phyloP scores from a whole-genome alignment of 495 filamentous ascomycete genomes.

The Podospora tetraspora region DNA sequence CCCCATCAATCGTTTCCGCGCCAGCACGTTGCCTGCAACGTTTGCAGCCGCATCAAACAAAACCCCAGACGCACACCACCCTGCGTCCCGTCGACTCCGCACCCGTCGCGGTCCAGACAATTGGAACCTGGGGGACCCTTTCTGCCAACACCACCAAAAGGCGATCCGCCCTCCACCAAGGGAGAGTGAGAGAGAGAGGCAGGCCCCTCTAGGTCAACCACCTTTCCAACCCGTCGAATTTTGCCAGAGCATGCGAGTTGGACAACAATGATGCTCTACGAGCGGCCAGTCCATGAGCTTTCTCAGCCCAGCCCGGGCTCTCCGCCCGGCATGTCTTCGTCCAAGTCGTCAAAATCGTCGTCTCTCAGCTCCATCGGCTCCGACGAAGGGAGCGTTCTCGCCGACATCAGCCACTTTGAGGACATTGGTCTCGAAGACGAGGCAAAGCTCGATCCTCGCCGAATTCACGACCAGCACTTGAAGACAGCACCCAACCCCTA shows the following conservation, averaged over 20 bases:
- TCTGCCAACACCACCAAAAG: background rate
- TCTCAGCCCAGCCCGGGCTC: conserved; percentile 59
- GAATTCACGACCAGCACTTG: conserved; percentile 40
- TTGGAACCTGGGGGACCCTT: background rate
- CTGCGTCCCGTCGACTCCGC: conserved; percentile 5
- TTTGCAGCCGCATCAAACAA: conserved; percentile 17
- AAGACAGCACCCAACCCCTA: conserved; percentile 42
- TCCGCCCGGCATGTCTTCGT: conserved; percentile 76
- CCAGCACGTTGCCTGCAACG: conserved; percentile 20
- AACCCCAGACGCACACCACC: conserved; percentile 1
- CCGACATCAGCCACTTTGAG: conserved; percentile 79
- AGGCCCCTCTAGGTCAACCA: conserved; percentile 12
- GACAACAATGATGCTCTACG: conserved; percentile 54
- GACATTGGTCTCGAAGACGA: conserved; percentile 86
- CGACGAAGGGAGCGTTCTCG: conserved; percentile 58
- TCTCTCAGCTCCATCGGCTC: conserved; percentile 76
- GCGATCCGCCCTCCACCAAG: background rate
- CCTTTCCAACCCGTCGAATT: background rate
- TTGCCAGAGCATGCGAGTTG: conserved; percentile 11
- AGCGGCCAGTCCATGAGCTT: conserved; percentile 40
- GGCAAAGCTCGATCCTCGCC: conserved; percentile 29
- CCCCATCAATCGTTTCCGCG: conserved; percentile 11
- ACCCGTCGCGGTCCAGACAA: background rate
- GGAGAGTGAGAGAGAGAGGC: conserved; percentile 4
- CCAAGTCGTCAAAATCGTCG: conserved; percentile 85